A percentile compares a stretch with the other conserved stretches of the same genome.
Evolutionary conservation across 2,329 filamentous ascomycete species (phyloP).

Genomic region (Hypoxylon sp.): DNA sequence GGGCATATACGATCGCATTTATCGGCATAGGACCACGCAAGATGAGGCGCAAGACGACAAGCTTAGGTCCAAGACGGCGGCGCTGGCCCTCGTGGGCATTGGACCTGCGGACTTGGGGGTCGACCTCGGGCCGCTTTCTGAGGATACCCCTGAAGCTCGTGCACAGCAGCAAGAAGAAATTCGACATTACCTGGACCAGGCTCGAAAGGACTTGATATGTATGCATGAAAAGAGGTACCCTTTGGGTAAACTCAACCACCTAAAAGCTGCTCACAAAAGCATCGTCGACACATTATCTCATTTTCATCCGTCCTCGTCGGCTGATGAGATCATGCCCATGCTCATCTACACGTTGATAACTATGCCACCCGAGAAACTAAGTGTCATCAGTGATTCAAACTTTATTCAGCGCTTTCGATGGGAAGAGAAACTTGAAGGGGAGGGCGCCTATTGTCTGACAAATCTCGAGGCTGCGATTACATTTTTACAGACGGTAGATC

Average conservation of each 20-base stretch:
- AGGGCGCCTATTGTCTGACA: conserved; percentile 95
- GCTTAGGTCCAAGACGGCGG: conserved; percentile 91
- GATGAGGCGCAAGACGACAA: conserved; percentile 97
- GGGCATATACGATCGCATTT: conserved; percentile 87
- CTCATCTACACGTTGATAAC: conserved; percentile 97
- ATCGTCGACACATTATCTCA: conserved; percentile 87
- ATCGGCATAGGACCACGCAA: conserved; percentile 89
- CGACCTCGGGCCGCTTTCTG: conserved; percentile 70
- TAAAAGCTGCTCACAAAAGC: conserved; percentile 90
- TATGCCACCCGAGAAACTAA: conserved; percentile 84
- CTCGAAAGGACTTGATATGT: conserved; percentile 75
- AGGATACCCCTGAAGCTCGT: conserved; percentile 67
- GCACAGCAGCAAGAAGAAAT: conserved; percentile 75
- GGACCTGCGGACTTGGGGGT: conserved; percentile 86
- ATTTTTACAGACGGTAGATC: conserved; percentile 94
- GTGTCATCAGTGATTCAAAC: conserved; percentile 92
- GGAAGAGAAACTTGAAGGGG: conserved; percentile 86
- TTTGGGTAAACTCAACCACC: conserved; percentile 87
- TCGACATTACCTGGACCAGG: conserved; percentile 76
- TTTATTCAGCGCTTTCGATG: conserved; percentile 95
- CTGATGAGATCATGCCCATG: conserved; percentile 96
- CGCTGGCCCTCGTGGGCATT: conserved; percentile 90
- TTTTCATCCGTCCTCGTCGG: conserved; percentile 83
- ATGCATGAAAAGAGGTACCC: conserved; percentile 93
- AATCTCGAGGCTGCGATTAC: conserved; percentile 95